These are phyloP conservation scores for Venturia asperata DNA, from an alignment of 2,329 filamentous ascomycete species.

Conservation along the genomic window DNA sequence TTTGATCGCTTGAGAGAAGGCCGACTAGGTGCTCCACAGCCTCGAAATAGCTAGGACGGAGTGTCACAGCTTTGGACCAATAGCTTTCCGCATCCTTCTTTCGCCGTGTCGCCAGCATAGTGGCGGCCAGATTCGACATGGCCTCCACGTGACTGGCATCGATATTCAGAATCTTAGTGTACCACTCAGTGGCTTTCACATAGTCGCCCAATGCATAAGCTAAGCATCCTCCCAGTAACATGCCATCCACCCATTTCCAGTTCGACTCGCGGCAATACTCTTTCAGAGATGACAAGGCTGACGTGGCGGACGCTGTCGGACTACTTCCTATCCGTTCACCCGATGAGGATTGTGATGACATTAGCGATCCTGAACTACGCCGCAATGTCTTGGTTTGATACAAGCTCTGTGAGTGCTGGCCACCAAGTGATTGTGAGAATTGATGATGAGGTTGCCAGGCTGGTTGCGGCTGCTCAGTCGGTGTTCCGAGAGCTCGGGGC, in stretches of 20 bases:
- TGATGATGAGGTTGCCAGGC: conserved; percentile 12
- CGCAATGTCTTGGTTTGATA: conserved; percentile 15
- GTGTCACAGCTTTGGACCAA: conserved; percentile 77
- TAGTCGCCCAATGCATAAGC: conserved; percentile 86
- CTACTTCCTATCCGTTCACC: neutral
- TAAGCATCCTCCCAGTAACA: conserved; percentile 83
- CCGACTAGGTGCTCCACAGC: conserved; percentile 92
- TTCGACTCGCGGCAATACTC: conserved; percentile 69
- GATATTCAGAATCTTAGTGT: conserved; percentile 56
- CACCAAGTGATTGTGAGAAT: neutral
- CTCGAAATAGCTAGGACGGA: conserved; percentile 84
- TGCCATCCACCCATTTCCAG: conserved; percentile 89
- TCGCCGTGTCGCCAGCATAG: conserved; percentile 73
- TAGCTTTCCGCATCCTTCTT: conserved; percentile 76
- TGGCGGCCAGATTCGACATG: conserved; percentile 86
- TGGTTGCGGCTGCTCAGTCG: neutral
- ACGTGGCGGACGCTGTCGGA: conserved; percentile 49
- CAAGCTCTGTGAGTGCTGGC: neutral
- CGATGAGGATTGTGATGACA: neutral
- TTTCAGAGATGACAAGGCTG: conserved; percentile 64
- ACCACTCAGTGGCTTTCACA: conserved; percentile 68
- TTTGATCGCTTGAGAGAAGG: conserved; percentile 71
- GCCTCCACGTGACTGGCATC: conserved; percentile 74
- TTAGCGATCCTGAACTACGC: conserved; percentile 13
- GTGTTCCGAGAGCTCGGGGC: neutral